Evolutionary conservation across 1,284 basidiomycete genomes (phyloP).

Genomic region (Neonothopanus nambi): DNA sequence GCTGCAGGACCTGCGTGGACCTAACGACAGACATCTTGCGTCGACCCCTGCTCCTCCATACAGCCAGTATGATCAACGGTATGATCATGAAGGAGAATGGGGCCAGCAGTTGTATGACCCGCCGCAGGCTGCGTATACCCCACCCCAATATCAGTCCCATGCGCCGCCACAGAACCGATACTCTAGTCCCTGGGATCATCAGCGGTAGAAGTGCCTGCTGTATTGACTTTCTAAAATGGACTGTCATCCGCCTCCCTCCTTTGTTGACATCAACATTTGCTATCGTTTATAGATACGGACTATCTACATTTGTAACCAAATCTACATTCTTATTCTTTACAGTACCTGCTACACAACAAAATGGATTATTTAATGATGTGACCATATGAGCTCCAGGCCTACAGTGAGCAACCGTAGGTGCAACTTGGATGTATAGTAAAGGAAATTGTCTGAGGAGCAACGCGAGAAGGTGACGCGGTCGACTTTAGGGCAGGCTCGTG

Average conservation of each 20-base stretch:
- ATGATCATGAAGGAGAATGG: conserved; percentile 12
- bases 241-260: background rate
- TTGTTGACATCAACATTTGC: background rate
- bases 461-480: too few species aligned
- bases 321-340: background rate
- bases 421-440: too few species aligned
- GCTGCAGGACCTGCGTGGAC: conserved; percentile 1
- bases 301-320: conserved; percentile 3
- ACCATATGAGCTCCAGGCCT: too few species aligned
- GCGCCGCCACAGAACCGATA: conserved; percentile 1
- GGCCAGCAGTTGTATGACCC: conserved; percentile 16
- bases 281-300: background rate
- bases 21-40: conserved; percentile 1
- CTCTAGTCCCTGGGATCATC: conserved; percentile 11
- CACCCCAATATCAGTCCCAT: conserved; percentile 2
- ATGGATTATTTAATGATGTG: too few species aligned
- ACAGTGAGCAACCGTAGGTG: too few species aligned
- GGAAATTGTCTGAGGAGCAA: too few species aligned
- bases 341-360: too few species aligned
- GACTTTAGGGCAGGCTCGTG: too few species aligned
- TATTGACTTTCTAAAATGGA: background rate
- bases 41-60: background rate
- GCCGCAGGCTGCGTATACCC: conserved; percentile 4
- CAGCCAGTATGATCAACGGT: conserved; percentile 9
- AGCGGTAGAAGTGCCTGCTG: background rate